These are phyloP conservation scores for Metschnikowia proteae DNA, from an alignment of 805 yeast species.

Conservation along the genomic window DNA sequence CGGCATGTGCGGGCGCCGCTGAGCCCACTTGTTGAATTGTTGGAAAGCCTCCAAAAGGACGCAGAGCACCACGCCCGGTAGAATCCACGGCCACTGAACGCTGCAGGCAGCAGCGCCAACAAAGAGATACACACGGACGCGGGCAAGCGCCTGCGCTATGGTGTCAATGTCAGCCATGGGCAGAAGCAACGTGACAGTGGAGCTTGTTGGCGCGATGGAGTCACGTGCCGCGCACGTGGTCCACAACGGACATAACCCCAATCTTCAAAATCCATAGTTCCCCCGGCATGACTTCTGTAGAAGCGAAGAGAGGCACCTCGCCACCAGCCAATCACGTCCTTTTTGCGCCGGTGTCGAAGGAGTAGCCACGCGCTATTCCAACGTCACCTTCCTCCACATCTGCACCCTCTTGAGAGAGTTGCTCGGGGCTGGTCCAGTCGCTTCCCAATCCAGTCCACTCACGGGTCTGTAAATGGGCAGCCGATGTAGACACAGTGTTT, in stretches of 20 bases:
- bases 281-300: too few relatives aligned
- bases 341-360: slow-evolving; percentile 22
- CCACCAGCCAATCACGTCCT: too few relatives aligned
- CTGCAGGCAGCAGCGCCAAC: background rate
- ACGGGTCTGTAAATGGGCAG: slow-evolving; percentile 64
- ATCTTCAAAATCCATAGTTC: too few relatives aligned
- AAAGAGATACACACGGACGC: background rate
- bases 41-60: background rate
- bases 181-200: background rate
- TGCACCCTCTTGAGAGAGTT: slow-evolving; percentile 56
- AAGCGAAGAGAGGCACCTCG: too few relatives aligned
- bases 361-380: slow-evolving; percentile 90
- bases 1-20: background rate
- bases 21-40: background rate
- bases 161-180: background rate
- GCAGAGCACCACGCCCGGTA: background rate
- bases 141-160: background rate
- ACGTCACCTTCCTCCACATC: slow-evolving; percentile 73
- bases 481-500: slow-evolving; percentile 87
- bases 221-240: background rate
- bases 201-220: background rate
- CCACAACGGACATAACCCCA: background rate
- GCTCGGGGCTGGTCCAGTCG: slow-evolving; percentile 47
- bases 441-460: slow-evolving; percentile 91
- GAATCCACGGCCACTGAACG: background rate